Percentiles rank a stretch among this genome's conserved stretches.
phyloP scores from a whole-genome alignment of 2,329 filamentous ascomycete genomes.

The Trichophyton schoenleinii region DNA sequence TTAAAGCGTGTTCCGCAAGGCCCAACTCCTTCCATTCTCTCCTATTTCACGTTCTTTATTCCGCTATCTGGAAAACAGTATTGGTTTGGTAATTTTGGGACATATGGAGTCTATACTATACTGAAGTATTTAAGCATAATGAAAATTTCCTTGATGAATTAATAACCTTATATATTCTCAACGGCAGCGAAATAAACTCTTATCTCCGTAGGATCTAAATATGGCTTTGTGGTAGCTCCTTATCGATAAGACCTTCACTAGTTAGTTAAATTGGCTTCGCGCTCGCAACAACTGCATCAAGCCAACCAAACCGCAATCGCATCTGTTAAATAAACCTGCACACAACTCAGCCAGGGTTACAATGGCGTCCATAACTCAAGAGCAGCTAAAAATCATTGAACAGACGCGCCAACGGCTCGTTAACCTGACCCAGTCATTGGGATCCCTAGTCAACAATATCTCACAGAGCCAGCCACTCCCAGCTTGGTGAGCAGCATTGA shows the following conservation, averaged over 20 bases:
- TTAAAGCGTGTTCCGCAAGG: too few relatives aligned
- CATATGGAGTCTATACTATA: not conserved
- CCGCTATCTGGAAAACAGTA: not conserved
- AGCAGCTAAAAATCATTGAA: slow-evolving; percentile 52
- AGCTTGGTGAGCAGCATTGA: slow-evolving; percentile 41
- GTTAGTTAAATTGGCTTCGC: not conserved
- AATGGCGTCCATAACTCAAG: slow-evolving; percentile 29
- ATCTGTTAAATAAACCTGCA: not conserved
- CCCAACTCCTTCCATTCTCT: not conserved
- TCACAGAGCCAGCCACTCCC: slow-evolving; percentile 54
- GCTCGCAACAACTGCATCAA: not conserved
- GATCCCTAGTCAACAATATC: slow-evolving; percentile 50
- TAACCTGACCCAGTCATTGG: slow-evolving; percentile 57
- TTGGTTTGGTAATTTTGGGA: not conserved
- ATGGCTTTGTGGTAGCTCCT: not conserved
- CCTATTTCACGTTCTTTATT: not conserved
- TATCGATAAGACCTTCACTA: not conserved
- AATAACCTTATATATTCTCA: not conserved
- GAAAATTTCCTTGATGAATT: not conserved
- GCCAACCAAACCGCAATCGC: not conserved
- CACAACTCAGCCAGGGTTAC: not conserved
- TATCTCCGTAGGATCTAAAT: not conserved
- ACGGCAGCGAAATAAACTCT: too few relatives aligned
- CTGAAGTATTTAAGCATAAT: not conserved
- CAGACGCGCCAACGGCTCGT: slow-evolving; percentile 55